Evolutionary conservation across 768 basidiomycete species (phyloP).

Genomic region (Gymnopilus junonius): DNA sequence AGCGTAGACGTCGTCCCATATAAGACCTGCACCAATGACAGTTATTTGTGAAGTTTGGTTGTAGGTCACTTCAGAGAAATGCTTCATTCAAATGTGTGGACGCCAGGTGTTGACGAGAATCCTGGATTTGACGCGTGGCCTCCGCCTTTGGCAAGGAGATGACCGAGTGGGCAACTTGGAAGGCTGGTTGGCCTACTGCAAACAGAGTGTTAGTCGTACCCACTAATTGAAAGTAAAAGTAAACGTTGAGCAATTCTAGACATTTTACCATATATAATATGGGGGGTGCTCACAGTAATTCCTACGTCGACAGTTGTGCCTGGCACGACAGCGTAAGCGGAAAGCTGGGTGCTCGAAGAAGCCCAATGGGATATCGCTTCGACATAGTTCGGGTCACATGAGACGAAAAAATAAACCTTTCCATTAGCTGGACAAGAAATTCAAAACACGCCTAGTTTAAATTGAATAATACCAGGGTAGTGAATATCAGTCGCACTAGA

Average conservation of each 20-base stretch:
- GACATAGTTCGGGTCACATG: slow-evolving; percentile 33
- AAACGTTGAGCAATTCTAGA: neutral
- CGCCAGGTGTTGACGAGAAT: slow-evolving; percentile 63
- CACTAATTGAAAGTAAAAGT: slow-evolving; percentile 50
- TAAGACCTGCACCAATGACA: slow-evolving; percentile 46
- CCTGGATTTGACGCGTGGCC: slow-evolving; percentile 59
- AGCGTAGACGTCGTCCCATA: slow-evolving; percentile 69
- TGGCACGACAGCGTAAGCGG: slow-evolving; percentile 63
- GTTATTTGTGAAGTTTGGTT: slow-evolving; percentile 42
- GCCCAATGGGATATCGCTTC: slow-evolving; percentile 58
- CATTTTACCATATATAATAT: neutral
- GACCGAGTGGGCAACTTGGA: neutral
- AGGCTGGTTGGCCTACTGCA: slow-evolving; percentile 42
- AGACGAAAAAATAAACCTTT: neutral
- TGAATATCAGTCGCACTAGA: slow-evolving; percentile 52
- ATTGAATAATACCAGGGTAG: slow-evolving; percentile 38
- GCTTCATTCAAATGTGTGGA: slow-evolving; percentile 61
- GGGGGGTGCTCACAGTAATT: slow-evolving; percentile 43
- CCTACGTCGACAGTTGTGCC: slow-evolving; percentile 55
- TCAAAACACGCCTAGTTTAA: neutral
- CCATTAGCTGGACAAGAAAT: neutral
- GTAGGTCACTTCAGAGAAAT: slow-evolving; percentile 51
- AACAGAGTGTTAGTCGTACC: slow-evolving; percentile 51
- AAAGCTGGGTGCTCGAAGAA: slow-evolving; percentile 45
- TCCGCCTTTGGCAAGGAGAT: slow-evolving; percentile 49